A percentile compares a stretch with the other conserved stretches of the same genome.
Conservation (phyloP, 2,329 filamentous ascomycete genomes). For the Stachybotrys chartarum region DNA sequence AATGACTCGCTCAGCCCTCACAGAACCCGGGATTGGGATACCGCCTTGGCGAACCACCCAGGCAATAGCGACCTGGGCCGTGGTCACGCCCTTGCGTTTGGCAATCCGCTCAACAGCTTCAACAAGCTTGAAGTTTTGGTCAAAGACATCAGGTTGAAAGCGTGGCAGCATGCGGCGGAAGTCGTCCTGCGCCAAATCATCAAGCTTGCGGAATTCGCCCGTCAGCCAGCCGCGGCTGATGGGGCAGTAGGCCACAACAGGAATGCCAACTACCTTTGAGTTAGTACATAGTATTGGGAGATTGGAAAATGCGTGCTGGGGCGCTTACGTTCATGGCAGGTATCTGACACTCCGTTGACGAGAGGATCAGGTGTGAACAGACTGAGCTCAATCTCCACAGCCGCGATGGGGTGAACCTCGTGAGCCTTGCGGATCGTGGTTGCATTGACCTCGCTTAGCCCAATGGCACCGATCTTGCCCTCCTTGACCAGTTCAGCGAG, state of each 20-base stretch:
- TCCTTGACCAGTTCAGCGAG: slow-evolving; percentile 34
- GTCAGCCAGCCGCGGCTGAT: slow-evolving; percentile 50
- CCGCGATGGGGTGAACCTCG: slow-evolving; percentile 27
- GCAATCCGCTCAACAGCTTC: slow-evolving; percentile 47
- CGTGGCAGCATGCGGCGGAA: slow-evolving; percentile 38
- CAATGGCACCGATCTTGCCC: slow-evolving; percentile 36
- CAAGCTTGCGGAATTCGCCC: slow-evolving; percentile 39
- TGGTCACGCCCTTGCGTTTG: slow-evolving; percentile 45
- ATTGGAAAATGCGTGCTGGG: background rate
- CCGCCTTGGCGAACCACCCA: slow-evolving; percentile 39
- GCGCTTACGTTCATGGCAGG: slow-evolving; percentile 15
- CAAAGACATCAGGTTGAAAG: slow-evolving; percentile 53
- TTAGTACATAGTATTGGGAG: background rate
- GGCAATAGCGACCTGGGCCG: slow-evolving; percentile 54
- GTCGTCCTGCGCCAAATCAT: slow-evolving; percentile 48
- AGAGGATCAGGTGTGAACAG: slow-evolving; percentile 2
- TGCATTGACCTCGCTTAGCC: slow-evolving; percentile 35
- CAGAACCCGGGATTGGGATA: slow-evolving; percentile 57
- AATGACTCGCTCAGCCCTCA: slow-evolving; percentile 39
- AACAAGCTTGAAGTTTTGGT: slow-evolving; percentile 53
- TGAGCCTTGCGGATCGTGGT: slow-evolving; percentile 33
- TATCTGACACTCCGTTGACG: background rate
- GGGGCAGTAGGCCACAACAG: slow-evolving; percentile 61
- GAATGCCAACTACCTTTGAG: slow-evolving; percentile 36
- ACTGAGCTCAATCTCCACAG: slow-evolving; percentile 38